These are phyloP conservation scores for Senecio squalidus DNA, from an alignment of 140 eudicot genomes.

Conservation along the genomic window DNA sequence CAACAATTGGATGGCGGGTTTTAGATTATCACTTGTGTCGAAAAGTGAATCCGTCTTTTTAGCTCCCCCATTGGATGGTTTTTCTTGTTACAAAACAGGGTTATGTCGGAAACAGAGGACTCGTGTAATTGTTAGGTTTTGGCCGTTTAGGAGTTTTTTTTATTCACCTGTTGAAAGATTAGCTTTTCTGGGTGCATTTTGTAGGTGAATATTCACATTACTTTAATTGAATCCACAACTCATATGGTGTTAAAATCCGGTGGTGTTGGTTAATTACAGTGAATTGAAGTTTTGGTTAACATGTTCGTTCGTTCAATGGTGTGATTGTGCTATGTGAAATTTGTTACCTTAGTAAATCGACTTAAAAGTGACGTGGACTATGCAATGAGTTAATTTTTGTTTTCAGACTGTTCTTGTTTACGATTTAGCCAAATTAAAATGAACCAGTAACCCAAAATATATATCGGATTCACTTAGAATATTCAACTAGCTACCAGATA, in stretches of 20 bases:
- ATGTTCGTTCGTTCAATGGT: too few species aligned
- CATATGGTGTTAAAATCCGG: conserved; percentile 12
- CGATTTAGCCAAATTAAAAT: too few species aligned
- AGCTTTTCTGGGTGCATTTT: conserved; percentile 32
- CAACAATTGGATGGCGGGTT: conserved; percentile 10
- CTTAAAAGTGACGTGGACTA: too few species aligned
- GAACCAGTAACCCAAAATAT: too few species aligned
- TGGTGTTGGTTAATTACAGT: too few species aligned
- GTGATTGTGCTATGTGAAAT: too few species aligned
- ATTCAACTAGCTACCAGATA: too few species aligned
- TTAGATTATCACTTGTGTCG: background rate
- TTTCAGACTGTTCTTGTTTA: too few species aligned
- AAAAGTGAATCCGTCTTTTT: conserved; percentile 12
- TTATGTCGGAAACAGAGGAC: background rate
- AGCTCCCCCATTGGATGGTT: conserved; percentile 11
- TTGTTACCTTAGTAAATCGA: too few species aligned
- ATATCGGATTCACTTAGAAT: too few species aligned
- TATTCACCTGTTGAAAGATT: conserved; percentile 9
- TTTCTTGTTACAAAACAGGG: conserved; percentile 15
- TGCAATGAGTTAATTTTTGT: too few species aligned
- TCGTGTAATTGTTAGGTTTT: conserved; percentile 30
- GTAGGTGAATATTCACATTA: conserved; percentile 32
- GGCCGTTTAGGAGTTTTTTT: conserved; percentile 13
- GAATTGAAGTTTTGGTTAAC: too few species aligned
- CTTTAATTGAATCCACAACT: conserved; percentile 23